A percentile compares a stretch with the other conserved stretches of the same genome.
Conservation (phyloP, 2,329 filamentous ascomycete species). For the Cordyceps militaris region DNA sequence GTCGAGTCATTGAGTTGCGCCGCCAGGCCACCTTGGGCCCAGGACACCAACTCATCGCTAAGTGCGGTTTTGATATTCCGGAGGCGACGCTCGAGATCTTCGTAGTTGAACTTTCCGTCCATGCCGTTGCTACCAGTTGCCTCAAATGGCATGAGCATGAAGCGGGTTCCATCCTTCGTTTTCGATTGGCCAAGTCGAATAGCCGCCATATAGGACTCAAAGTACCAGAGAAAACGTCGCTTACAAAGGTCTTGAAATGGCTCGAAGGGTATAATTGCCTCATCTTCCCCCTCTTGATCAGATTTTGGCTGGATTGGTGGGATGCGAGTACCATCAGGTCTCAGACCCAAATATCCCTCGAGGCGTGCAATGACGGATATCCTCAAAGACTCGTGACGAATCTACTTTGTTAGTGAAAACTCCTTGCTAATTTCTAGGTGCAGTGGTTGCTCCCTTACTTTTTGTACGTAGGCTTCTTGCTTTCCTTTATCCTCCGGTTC, state of each 20-base stretch:
- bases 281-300: conserved; percentile 41
- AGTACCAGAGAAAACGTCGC: conserved; percentile 92
- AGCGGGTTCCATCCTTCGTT: conserved; percentile 55
- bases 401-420: conserved; percentile 44
- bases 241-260: conserved; percentile 90
- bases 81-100: conserved; percentile 63
- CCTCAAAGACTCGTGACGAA: conserved; percentile 82
- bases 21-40: conserved; percentile 62
- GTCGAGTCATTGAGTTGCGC: conserved; percentile 60
- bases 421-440: no score
- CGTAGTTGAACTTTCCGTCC: conserved; percentile 80
- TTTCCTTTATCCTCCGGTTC: conserved; percentile 62
- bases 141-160: conserved; percentile 87
- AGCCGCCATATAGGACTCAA: conserved; percentile 71
- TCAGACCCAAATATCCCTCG: conserved; percentile 68
- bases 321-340: conserved; percentile 39
- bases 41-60: conserved; percentile 62
- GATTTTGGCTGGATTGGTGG: conserved; percentile 18
- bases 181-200: conserved; percentile 60
- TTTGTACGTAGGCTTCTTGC: conserved; percentile 69
- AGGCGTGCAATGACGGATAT: conserved; percentile 80
- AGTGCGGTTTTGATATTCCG: conserved; percentile 61
- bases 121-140: conserved; percentile 61
- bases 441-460: conserved; percentile 45
- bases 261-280: conserved; percentile 56